Evolutionary conservation across 2,329 filamentous ascomycete genomes (phyloP).

Genomic region (Fusarium sp.): DNA sequence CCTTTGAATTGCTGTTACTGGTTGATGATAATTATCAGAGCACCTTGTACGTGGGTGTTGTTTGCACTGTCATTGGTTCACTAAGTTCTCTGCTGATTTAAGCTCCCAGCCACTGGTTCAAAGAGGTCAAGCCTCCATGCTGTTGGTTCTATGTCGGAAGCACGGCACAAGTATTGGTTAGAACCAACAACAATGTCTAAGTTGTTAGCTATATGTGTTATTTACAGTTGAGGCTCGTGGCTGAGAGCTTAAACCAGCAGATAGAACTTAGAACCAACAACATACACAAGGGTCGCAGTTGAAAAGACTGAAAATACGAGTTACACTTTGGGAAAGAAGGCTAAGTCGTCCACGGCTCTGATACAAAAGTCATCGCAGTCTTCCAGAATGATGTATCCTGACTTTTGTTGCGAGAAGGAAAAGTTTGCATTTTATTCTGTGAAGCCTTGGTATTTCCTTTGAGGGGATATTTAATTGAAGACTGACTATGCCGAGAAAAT

Average conservation of each 20-base stretch:
- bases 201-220: too few species aligned
- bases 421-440: neutral
- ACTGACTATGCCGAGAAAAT: too few species aligned
- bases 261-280: too few species aligned
- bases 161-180: neutral
- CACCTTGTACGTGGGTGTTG: neutral
- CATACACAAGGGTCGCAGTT: too few species aligned
- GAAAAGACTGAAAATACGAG: too few species aligned
- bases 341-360: rapidly evolving
- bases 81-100: too few species aligned
- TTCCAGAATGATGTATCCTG: neutral
- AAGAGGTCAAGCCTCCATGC: neutral
- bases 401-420: neutral
- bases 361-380: neutral
- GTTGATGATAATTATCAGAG: neutral
- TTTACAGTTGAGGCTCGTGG: too few species aligned
- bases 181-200: too few species aligned
- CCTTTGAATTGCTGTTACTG: neutral
- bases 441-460: too few species aligned
- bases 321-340: rapidly evolving
- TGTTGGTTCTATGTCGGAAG: neutral
- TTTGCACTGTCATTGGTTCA: neutral
- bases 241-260: too few species aligned
- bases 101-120: too few species aligned
- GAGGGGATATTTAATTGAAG: too few species aligned